Evolutionary conservation across 208 protist genomes (phyloP).

Genomic region (Willaertia magna): DNA sequence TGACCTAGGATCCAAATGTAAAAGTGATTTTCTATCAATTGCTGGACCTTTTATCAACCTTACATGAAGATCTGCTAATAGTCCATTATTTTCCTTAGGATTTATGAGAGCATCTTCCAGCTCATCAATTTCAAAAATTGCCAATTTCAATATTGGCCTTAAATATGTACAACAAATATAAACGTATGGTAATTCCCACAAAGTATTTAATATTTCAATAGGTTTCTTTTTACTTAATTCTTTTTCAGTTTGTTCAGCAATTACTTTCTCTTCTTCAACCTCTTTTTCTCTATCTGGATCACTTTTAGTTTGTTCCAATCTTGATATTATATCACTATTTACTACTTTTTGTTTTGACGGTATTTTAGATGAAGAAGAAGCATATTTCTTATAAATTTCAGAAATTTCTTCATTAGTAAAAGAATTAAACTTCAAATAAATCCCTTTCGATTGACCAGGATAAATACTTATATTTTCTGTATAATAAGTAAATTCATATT

Average conservation of each 20-base stretch:
- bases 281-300: not conserved
- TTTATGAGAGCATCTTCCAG: not conserved
- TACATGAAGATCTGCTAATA: not conserved
- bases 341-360: not conserved
- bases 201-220: not conserved
- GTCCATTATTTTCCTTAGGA: not conserved
- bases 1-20: not conserved
- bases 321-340: no score
- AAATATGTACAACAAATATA: not conserved
- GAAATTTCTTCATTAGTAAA: not conserved
- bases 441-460: not conserved
- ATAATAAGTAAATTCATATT: not conserved
- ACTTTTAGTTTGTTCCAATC: not conserved
- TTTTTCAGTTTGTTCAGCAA: not conserved
- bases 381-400: not conserved
- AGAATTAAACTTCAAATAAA: not conserved
- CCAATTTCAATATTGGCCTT: not conserved
- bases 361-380: not conserved
- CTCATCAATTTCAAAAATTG: not conserved
- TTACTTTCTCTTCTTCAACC: not conserved
- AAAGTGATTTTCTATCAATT: not conserved
- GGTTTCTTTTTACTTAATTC: not conserved
- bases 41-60: not conserved
- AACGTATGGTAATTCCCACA: conserved; percentile 7
- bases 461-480: not conserved